Percentiles rank a stretch among this genome's conserved stretches.
These are phyloP conservation scores for Fusarium nygamai DNA, from an alignment of 2,329 filamentous ascomycete genomes.

Conservation along the genomic window DNA sequence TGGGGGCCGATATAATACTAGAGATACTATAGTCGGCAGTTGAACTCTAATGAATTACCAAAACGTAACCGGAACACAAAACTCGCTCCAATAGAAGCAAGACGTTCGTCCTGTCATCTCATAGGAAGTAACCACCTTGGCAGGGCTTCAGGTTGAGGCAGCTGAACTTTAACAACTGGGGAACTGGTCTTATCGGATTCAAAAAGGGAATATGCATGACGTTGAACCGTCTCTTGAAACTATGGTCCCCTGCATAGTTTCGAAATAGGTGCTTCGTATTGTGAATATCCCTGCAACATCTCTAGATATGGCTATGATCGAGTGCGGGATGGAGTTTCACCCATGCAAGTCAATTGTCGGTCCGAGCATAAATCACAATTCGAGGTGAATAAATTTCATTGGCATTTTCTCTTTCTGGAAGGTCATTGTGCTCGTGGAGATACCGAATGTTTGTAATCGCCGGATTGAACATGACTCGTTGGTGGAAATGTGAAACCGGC, in stretches of 20 bases:
- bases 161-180: conserved; percentile 20
- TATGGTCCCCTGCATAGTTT: neutral
- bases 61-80: conserved; percentile 16
- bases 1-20: neutral
- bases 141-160: conserved; percentile 7
- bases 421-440: neutral
- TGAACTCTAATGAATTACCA: conserved; percentile 1
- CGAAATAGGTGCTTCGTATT: conserved; percentile 10
- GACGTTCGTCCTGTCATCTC: neutral
- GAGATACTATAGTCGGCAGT: neutral
- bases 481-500: conserved; percentile 3
- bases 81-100: neutral
- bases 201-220: conserved; percentile 20
- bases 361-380: neutral
- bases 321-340: neutral
- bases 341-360: neutral
- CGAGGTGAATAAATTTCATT: neutral
- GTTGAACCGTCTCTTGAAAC: neutral
- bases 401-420: neutral
- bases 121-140: conserved; percentile 2
- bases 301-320: conserved; percentile 2
- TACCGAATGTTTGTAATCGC: neutral
- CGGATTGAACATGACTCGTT: neutral
- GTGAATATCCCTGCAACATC: neutral
- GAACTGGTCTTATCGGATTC: conserved; percentile 16